These are phyloP conservation scores for Annona cherimola DNA, from an alignment of 164 flowering plant species.

Conservation along the genomic window DNA sequence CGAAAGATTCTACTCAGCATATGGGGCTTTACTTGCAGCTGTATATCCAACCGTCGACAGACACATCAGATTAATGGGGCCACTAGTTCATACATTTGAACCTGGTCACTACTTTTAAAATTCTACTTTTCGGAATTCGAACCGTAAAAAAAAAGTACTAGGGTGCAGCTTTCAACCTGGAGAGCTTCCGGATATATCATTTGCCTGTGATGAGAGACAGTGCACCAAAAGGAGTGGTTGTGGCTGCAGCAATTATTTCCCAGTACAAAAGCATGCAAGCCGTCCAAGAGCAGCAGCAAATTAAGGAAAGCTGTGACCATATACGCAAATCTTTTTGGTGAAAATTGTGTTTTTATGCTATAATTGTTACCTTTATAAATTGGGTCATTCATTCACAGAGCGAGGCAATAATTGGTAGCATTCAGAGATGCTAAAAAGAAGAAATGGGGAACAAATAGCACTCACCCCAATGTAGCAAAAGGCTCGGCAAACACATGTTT, in stretches of 20 bases:
- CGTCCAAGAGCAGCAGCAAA: too few species aligned
- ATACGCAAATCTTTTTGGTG: not conserved
- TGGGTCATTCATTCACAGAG: not conserved
- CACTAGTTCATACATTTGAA: not conserved
- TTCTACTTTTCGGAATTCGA: not conserved
- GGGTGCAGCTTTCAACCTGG: not conserved
- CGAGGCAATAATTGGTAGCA: not conserved
- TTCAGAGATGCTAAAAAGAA: not conserved
- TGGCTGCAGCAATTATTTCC: too few species aligned
- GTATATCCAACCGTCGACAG: not conserved
- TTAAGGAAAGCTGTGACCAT: not conserved
- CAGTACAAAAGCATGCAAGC: too few species aligned
- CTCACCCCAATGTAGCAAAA: not conserved
- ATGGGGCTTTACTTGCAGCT: not conserved
- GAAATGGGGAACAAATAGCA: not conserved
- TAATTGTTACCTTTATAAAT: not conserved
- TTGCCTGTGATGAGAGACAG: not conserved
- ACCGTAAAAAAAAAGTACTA: not conserved
- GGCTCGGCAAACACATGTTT: not conserved
- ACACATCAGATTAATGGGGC: not conserved
- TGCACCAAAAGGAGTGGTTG: not conserved
- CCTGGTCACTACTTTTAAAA: not conserved
- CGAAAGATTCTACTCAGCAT: not conserved
- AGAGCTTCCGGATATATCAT: not conserved
- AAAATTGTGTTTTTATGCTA: not conserved